Conservation (phyloP, 768 basidiomycete genomes). For the Mycena olivaceomarginata region DNA sequence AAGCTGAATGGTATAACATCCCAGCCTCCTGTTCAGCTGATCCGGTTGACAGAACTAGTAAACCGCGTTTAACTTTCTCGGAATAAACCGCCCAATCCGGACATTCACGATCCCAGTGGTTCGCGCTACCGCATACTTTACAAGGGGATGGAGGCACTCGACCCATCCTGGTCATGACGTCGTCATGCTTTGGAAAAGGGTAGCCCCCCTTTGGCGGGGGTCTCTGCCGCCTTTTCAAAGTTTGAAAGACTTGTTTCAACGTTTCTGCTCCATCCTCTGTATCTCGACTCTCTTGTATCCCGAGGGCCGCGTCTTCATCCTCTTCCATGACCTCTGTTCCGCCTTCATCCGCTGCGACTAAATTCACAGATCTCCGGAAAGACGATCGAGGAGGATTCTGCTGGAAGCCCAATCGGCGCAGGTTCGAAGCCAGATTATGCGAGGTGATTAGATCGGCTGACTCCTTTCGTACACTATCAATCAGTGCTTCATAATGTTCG, state of each 20-base stretch:
- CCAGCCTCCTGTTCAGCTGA: neutral
- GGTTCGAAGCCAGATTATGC: neutral
- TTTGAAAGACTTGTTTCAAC: neutral
- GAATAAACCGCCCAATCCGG: neutral
- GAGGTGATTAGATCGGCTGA: neutral
- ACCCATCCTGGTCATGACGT: neutral
- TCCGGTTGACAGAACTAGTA: neutral
- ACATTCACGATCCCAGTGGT: conserved; percentile 17
- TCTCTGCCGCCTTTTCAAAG: neutral
- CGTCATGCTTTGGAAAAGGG: conserved; percentile 15
- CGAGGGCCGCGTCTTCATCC: neutral
- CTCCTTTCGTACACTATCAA: neutral
- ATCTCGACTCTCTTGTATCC: too few species aligned
- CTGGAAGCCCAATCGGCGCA: neutral
- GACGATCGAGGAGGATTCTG: neutral
- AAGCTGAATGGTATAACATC: neutral
- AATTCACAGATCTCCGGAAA: too few species aligned
- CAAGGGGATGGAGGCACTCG: conserved; percentile 1
- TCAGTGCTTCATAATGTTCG: neutral
- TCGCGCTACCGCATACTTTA: neutral
- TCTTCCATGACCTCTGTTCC: rapidly evolving
- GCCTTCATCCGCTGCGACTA: too few species aligned
- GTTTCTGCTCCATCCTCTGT: neutral
- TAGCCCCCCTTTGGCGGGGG: neutral
- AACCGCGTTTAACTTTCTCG: neutral